These are phyloP conservation scores for Quercus mongolica DNA, from an alignment of 306 rosid species.

Conservation along the genomic window DNA sequence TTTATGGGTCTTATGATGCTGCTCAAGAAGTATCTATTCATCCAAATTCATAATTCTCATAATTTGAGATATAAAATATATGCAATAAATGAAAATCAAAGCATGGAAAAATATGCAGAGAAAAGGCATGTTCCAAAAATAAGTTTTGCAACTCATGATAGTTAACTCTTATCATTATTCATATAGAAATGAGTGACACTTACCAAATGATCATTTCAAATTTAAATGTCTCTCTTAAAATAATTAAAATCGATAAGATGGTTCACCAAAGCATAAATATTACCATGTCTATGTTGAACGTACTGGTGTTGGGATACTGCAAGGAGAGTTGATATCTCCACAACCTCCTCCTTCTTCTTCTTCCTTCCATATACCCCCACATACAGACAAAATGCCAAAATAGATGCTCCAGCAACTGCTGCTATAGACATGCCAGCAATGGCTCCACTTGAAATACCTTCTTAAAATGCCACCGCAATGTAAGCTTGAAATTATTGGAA, in stretches of 20 bases:
- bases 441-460: conserved; percentile 52
- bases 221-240: background rate
- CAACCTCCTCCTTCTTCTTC: conserved; percentile 12
- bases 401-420: conserved; percentile 36
- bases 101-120: background rate
- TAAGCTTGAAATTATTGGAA: conserved; percentile 13
- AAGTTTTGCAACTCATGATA: background rate
- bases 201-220: background rate
- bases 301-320: conserved; percentile 26
- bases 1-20: no score
- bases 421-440: conserved; percentile 51
- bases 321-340: conserved; percentile 36
- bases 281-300: conserved; percentile 39
- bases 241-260: background rate
- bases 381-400: conserved; percentile 38
- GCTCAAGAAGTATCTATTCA: no score
- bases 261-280: background rate
- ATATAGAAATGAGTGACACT: background rate
- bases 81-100: background rate
- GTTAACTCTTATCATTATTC: background rate
- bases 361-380: conserved; percentile 34
- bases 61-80: background rate
- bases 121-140: background rate
- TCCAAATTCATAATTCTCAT: background rate
- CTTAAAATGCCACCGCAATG: conserved; percentile 30